Conservation (phyloP, 345 rosid species). For the Trapa bicornis region DNA sequence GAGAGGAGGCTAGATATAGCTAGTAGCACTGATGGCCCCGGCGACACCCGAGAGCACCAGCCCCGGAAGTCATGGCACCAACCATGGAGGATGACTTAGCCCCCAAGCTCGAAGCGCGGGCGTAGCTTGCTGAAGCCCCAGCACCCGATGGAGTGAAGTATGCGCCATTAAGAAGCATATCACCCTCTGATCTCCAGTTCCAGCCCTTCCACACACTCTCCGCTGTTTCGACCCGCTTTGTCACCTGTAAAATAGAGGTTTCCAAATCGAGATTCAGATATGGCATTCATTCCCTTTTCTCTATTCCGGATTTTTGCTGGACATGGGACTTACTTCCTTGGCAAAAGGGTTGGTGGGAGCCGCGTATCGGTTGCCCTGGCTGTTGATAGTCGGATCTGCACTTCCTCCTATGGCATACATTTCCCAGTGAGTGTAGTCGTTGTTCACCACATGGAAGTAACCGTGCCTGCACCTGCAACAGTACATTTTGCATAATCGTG, state of each 20-base stretch:
- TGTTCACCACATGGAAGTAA: neutral
- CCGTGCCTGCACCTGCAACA: neutral
- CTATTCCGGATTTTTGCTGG: too few relatives aligned
- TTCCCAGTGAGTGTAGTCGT: slow-evolving; percentile 1
- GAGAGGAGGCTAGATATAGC: too few relatives aligned
- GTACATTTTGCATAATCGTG: too few relatives aligned
- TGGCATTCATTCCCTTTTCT: neutral
- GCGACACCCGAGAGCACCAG: slow-evolving; percentile 14
- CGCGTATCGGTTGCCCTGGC: neutral
- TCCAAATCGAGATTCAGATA: neutral
- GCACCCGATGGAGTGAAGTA: slow-evolving; percentile 21
- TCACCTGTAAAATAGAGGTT: slow-evolving; percentile 8
- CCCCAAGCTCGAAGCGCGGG: slow-evolving; percentile 18
- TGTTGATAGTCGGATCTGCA: neutral
- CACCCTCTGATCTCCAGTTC: slow-evolving; percentile 23
- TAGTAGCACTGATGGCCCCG: slow-evolving; percentile 14
- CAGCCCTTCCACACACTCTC: slow-evolving; percentile 15
- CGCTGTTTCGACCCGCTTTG: slow-evolving; percentile 17
- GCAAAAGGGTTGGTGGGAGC: slow-evolving; percentile 23
- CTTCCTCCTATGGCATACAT: neutral
- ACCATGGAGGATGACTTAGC: slow-evolving; percentile 21
- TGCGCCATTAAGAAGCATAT: slow-evolving; percentile 15
- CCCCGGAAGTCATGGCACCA: slow-evolving; percentile 10
- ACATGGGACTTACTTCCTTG: slow-evolving; percentile 23
- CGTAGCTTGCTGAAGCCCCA: slow-evolving; percentile 16